These are phyloP conservation scores for Xylaria acuta DNA, from an alignment of 495 filamentous ascomycete genomes.

Conservation along the genomic window DNA sequence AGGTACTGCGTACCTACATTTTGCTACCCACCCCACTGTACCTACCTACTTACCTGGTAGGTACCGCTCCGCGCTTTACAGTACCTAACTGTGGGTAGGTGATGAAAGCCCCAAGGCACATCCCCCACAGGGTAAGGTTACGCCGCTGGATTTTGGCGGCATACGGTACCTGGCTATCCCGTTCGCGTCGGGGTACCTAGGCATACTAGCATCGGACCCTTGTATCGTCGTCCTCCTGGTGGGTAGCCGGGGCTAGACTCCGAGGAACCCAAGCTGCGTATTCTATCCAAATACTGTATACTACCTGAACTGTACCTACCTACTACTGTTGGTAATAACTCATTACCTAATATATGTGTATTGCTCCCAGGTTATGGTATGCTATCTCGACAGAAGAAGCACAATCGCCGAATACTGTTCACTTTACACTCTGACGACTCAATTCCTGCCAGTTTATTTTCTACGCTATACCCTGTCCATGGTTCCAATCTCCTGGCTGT, in stretches of 20 bases:
- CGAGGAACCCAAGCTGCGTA: too few relatives aligned
- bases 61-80: too few relatives aligned
- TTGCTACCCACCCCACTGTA: too few relatives aligned
- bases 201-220: not conserved
- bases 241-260: too few relatives aligned
- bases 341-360: not conserved
- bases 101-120: not conserved
- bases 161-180: not conserved
- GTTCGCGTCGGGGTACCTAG: too few relatives aligned
- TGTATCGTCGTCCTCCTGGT: not conserved
- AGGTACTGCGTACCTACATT: too few relatives aligned
- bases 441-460: not conserved
- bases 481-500: not conserved
- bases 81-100: too few relatives aligned
- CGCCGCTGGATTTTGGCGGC: not conserved
- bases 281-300: not conserved
- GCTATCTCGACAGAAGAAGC: constrained; percentile 5
- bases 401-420: not conserved
- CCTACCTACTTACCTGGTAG: too few relatives aligned
- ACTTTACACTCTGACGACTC: not conserved
- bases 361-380: not conserved
- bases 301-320: too few relatives aligned
- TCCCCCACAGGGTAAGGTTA: not conserved
- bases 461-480: not conserved
- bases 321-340: not conserved